phyloP scores from a whole-genome alignment of 352 stramenopile genomes.

The Elongisporangium prolatum region DNA sequence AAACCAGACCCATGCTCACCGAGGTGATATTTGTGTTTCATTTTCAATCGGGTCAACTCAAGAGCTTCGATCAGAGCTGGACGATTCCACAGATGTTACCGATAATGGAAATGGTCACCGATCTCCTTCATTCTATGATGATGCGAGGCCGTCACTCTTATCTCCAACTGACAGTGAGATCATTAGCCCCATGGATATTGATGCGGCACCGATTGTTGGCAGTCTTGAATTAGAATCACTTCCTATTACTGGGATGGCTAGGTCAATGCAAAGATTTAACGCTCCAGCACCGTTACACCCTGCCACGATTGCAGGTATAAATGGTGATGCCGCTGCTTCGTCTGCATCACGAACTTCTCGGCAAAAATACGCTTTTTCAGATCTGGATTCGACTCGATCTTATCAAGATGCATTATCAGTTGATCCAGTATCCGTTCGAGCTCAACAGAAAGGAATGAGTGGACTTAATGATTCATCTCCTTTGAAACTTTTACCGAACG shows the following conservation, averaged over 20 bases:
- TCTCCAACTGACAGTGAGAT: constrained; percentile 32
- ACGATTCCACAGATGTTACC: constrained; percentile 10
- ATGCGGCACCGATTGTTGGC: constrained; percentile 5
- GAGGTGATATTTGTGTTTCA: constrained; percentile 69
- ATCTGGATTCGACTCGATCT: constrained; percentile 46
- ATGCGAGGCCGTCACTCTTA: constrained; percentile 16
- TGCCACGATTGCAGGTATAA: constrained; percentile 13
- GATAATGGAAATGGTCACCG: neutral
- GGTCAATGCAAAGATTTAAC: constrained; percentile 45
- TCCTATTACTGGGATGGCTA: constrained; percentile 43
- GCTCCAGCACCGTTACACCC: neutral
- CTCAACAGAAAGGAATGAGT: constrained; percentile 33
- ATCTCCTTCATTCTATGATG: constrained; percentile 19
- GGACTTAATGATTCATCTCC: constrained; percentile 2
- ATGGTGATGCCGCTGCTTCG: constrained; percentile 12
- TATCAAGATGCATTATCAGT: constrained; percentile 51
- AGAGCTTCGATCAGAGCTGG: constrained; percentile 45
- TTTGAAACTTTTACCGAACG: neutral
- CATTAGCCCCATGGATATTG: constrained; percentile 38
- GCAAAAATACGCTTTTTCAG: constrained; percentile 38
- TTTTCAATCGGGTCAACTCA: constrained; percentile 85
- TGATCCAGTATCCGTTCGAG: constrained; percentile 62
- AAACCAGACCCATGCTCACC: constrained; percentile 53
- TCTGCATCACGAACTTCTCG: constrained; percentile 8
- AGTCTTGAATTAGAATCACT: constrained; percentile 21